Base-by-base conservation (phyloP, 164 flowering plant species). In the Magnolia officinalis region DNA sequence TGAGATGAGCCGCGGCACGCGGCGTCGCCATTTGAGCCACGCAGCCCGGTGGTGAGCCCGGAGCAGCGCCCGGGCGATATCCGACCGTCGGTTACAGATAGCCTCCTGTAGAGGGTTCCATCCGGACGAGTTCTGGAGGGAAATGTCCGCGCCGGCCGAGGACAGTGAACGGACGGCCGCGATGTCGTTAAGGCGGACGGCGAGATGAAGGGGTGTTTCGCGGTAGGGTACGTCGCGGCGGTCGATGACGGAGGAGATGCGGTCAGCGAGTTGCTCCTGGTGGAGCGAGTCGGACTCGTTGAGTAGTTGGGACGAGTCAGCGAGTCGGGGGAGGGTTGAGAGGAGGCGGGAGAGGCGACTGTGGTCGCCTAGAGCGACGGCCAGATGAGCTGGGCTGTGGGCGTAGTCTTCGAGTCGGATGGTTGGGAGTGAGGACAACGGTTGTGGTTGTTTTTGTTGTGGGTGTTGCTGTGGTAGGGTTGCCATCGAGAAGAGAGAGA, bases 81-180 rank as follows among this genome's bases (percentile, higher is more conserved):
- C 94, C 19, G 88, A 69, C 49, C 69, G 70, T 26, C 91, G 84
- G 11, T 84, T 79, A 72, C 93, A 88, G 14, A 91, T 66, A 0
- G 98, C 92, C 74, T 96, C 99, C 78, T 94, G 97, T 16, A 96
- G 78, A 2, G 99, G 84, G 70, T 87, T 92, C 99, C 97, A 96
- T 0, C 98, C 98, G 19, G 92, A 85, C 13, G 93, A 80, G 76
- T 90, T 92, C 82, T 96, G 99, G 0, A 96, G 84, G 11, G 97
- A 91, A 2, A 88, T 81, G 79, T 96, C 98, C 8, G 97, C 96
- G 10, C 98, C 97, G 31, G 95, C 98, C 23, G 78, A 63, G 51
- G 89, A 88, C 14, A 96, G 91, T 0, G 80, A 6, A 1, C 80
- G 77, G 1, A 87, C 96, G 13, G 97, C 82, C 52, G 79, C 63